Conservation (phyloP, 2,329 filamentous ascomycete genomes). For the Calonectria montana region DNA sequence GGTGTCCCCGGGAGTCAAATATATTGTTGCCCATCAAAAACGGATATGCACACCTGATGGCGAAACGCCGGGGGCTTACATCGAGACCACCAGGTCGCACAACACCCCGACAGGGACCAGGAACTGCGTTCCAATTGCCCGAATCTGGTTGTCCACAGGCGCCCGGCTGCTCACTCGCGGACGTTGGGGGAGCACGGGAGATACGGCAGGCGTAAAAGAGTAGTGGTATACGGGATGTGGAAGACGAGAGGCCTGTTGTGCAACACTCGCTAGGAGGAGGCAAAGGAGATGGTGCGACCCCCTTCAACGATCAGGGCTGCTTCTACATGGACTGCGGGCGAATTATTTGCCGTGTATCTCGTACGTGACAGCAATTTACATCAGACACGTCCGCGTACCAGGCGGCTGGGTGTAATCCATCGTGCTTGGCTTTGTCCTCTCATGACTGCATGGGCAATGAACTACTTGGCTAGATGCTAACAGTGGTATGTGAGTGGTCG, state of each 20-base stretch:
- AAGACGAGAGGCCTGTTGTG: background rate
- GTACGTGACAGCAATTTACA: background rate
- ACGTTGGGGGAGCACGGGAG: slow-evolving; percentile 18
- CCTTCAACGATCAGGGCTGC: background rate
- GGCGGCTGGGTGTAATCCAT: slow-evolving; percentile 5
- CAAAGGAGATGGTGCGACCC: background rate
- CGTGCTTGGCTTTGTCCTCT: background rate
- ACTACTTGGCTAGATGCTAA: background rate
- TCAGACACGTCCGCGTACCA: slow-evolving; percentile 4
- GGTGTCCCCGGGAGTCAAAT: slow-evolving; percentile 1
- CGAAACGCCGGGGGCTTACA: slow-evolving; percentile 1
- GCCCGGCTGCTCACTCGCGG: background rate
- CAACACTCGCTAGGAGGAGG: background rate
- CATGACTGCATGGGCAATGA: background rate
- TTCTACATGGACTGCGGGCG: background rate
- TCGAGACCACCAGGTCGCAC: background rate
- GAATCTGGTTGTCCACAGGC: background rate
- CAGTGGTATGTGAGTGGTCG: background rate
- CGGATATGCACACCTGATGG: background rate
- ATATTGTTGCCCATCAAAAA: background rate
- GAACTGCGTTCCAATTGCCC: slow-evolving; percentile 16
- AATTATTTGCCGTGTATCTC: background rate
- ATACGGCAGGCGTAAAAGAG: slow-evolving; percentile 23
- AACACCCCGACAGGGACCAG: background rate
- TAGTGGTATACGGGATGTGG: background rate